Evolutionary conservation across 495 filamentous ascomycete species (phyloP), one percentile per base, ranked within the genome.

Genomic region (Penicillium roqueforti): DNA sequence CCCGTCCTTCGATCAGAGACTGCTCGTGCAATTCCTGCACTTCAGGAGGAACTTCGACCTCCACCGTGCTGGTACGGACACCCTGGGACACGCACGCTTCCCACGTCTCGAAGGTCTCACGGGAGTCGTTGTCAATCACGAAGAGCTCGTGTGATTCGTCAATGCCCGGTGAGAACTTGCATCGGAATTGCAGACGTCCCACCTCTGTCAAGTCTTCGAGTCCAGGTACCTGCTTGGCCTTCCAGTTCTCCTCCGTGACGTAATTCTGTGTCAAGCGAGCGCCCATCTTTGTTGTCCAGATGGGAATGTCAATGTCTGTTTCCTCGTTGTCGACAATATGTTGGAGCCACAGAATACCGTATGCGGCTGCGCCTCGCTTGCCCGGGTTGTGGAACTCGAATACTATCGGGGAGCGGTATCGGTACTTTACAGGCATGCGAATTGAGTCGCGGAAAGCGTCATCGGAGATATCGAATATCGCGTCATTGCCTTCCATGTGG

Each of bases 61-160:
- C 64, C 4, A 97, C 89, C 2, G 78, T 76, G 42, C 80, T 80
- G 0, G 74, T 70, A 7, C 92, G 82, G 0, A 95, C 87, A 4
- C 92, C 92, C 68, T 97, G 90, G 0, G 88, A 81, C 20, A 83
- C 77, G 61, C 92, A 96, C 0, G 90, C 90, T 69, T 96, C 88
- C 91, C 91, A 97, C 3, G 86, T 88, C 74, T 97, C 92, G 59
- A 87, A 95, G 1, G 92, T 96, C 74, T 97, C 92, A 39, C 92
- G 82, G 3, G 85, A 84, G 64, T 96, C 84, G 59, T 93, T 96
- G 68, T 96, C 90, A 25, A 85, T 80, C 28, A 96, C 83, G 62
- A 95, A 96, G 4, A 73, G 73, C 39, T 86, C 78, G 65, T 96
- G 92, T n/a, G 88, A 86, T 31, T 90, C 82, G 67, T 96, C 92